Percentiles rank a stretch among this genome's conserved stretches.
These are phyloP conservation scores for Penicillium tannophilum DNA, from an alignment of 495 filamentous ascomycete species.

Conservation along the genomic window DNA sequence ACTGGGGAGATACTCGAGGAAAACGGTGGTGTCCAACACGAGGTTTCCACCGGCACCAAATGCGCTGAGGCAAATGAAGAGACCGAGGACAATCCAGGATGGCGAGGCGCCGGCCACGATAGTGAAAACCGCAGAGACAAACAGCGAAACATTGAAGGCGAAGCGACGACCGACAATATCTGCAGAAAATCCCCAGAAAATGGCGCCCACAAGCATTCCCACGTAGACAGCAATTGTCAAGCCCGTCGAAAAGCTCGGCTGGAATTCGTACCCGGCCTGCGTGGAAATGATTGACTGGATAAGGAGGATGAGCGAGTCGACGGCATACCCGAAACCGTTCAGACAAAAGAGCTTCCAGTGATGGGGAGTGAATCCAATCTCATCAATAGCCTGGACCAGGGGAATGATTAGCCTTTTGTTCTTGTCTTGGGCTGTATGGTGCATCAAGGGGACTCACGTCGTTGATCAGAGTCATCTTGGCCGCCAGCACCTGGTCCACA, in stretches of 20 bases:
- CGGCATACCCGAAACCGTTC: conserved; percentile 70
- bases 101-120: conserved; percentile 52
- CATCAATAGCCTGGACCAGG: conserved; percentile 59
- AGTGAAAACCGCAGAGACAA: conserved; percentile 51
- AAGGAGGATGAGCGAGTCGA: conserved; percentile 68
- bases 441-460: conserved; percentile 49
- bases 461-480: conserved; percentile 71
- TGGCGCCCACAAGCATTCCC: conserved; percentile 54
- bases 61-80: conserved; percentile 48
- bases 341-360: conserved; percentile 69
- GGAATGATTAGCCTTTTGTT: neutral
- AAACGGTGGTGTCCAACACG: conserved; percentile 67
- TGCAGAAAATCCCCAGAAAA: conserved; percentile 57
- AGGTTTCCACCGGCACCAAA: conserved; percentile 67
- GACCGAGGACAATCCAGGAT: conserved; percentile 50
- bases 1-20: conserved; percentile 53
- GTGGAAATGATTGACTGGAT: conserved; percentile 63
- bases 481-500: conserved; percentile 63
- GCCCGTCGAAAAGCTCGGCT: conserved; percentile 47
- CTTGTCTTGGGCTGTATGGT: neutral
- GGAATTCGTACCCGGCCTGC: conserved; percentile 60
- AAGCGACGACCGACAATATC: conserved; percentile 57
- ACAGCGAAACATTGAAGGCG: conserved; percentile 55
- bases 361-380: conserved; percentile 70
- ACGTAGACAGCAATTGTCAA: conserved; percentile 64